Conservation (phyloP, 768 basidiomycete species). For the Trichaptum fuscoviolaceum region DNA sequence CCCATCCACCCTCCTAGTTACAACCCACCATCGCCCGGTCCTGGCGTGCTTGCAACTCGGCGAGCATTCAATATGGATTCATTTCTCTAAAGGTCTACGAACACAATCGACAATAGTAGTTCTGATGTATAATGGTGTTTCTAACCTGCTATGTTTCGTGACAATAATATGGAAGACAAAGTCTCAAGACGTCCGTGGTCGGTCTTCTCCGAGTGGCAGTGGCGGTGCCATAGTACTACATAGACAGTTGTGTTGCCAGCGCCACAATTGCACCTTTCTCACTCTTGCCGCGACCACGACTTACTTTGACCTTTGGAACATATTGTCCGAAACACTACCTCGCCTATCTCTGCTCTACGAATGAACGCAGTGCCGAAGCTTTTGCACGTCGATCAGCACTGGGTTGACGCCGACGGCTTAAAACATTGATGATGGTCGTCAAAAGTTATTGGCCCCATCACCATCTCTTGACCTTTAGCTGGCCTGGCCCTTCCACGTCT, state of each 20-base stretch:
- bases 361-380: too few relatives aligned
- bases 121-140: not conserved
- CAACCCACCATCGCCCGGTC: not conserved
- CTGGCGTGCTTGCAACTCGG: not conserved
- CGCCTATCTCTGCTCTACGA: too few relatives aligned
- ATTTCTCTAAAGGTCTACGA: not conserved
- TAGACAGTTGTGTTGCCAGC: not conserved
- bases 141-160: not conserved
- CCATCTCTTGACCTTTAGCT: not conserved
- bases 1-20: not conserved
- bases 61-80: not conserved
- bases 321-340: too few relatives aligned
- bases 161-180: not conserved
- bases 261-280: too few relatives aligned
- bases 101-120: not conserved
- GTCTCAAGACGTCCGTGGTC: not conserved
- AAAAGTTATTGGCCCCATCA: too few relatives aligned
- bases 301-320: too few relatives aligned
- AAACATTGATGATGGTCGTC: too few relatives aligned
- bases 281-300: not conserved
- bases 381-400: too few relatives aligned
- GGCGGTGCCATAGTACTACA: too few relatives aligned
- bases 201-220: not conserved
- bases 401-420: too few relatives aligned
- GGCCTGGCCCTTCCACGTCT: not conserved